Conservation (phyloP, 2,329 filamentous ascomycete genomes). For the Drechslera avenae region DNA sequence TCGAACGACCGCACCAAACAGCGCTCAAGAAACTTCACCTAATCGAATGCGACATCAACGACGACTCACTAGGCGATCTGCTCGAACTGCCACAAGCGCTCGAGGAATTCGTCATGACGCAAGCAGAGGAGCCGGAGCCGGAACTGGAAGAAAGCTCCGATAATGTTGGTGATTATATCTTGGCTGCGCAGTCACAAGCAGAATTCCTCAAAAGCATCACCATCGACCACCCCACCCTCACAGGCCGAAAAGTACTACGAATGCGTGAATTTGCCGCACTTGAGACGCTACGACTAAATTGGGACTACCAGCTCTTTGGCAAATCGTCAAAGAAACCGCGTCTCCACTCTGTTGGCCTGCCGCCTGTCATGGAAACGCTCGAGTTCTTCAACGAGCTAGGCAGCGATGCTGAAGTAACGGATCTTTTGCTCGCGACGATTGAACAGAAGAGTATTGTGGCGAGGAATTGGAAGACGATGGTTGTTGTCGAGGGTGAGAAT, state of each 20-base stretch:
- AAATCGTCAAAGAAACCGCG: constrained; percentile 41
- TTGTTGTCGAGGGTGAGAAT: constrained; percentile 35
- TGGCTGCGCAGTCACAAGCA: constrained; percentile 36
- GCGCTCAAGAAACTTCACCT: constrained; percentile 34
- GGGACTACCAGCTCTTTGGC: constrained; percentile 42
- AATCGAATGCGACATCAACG: constrained; percentile 43
- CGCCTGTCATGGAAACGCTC: constrained; percentile 33
- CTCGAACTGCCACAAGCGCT: constrained; percentile 40
- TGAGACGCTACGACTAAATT: constrained; percentile 35
- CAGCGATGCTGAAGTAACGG: constrained; percentile 37
- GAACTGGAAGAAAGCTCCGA: constrained; percentile 42
- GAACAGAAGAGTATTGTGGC: constrained; percentile 37
- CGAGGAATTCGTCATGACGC: constrained; percentile 42
- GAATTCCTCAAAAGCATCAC: constrained; percentile 37
- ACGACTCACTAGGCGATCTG: constrained; percentile 38
- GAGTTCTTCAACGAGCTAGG: constrained; percentile 43
- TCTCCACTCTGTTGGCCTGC: constrained; percentile 38
- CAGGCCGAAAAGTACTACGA: constrained; percentile 36
- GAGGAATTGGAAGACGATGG: constrained; percentile 29
- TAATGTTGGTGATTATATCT: constrained; percentile 39
- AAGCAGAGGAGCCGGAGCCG: constrained; percentile 36
- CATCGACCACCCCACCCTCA: constrained; percentile 35
- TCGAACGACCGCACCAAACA: constrained; percentile 39
- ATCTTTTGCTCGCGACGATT: constrained; percentile 34
- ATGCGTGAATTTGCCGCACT: constrained; percentile 36